Conservation (phyloP, 2,329 filamentous ascomycete species). For the Lizonia empirigonia region DNA sequence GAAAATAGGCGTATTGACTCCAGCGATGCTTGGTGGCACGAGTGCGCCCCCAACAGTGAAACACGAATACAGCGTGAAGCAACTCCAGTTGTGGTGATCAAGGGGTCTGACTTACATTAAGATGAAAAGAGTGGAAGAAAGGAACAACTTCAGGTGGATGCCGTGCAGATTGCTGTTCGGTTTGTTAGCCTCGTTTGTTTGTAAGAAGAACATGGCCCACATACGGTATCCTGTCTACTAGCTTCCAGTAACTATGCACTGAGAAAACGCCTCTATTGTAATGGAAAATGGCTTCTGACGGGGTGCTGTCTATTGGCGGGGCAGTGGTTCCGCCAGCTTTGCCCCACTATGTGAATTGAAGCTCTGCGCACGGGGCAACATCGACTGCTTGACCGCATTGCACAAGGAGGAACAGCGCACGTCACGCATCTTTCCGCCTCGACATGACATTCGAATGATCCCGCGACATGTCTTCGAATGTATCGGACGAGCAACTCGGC, state of each 20-base stretch:
- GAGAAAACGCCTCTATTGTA: constrained; percentile 4
- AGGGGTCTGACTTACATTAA: constrained; percentile 2
- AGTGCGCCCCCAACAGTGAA: background rate
- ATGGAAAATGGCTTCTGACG: background rate
- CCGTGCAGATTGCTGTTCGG: constrained; percentile 4
- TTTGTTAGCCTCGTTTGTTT: constrained; percentile 1
- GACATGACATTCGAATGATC: constrained; percentile 25
- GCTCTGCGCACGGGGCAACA: constrained; percentile 17
- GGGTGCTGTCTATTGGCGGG: constrained; percentile 6
- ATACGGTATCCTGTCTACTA: constrained; percentile 4
- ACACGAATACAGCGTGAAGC: background rate
- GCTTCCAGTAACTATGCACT: background rate
- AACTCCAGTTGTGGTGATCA: background rate
- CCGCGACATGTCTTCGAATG: constrained; percentile 36
- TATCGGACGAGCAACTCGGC: constrained; percentile 53
- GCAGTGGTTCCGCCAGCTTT: constrained; percentile 5
- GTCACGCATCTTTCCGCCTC: constrained; percentile 2
- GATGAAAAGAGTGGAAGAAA: background rate
- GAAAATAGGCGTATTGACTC: background rate
- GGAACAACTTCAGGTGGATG: background rate
- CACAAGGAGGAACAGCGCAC: constrained; percentile 10
- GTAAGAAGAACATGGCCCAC: background rate
- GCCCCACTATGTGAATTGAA: constrained; percentile 15
- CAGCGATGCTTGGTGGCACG: background rate
- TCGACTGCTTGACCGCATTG: constrained; percentile 13